These are phyloP conservation scores for Triticum monococcum DNA, from an alignment of 176 grass and related monocot species.

Conservation along the genomic window DNA sequence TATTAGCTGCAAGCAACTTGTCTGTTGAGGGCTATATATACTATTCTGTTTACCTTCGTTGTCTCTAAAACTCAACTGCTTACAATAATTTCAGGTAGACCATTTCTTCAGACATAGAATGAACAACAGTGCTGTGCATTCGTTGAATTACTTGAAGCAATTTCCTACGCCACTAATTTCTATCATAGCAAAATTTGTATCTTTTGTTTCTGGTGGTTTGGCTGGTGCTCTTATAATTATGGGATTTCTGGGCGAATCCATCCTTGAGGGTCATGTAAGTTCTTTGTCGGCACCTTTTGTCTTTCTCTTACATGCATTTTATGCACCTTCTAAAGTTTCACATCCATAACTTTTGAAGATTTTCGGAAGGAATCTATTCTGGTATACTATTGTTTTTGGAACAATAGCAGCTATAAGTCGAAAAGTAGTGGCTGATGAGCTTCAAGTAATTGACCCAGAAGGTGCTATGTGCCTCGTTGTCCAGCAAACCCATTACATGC, in stretches of 20 bases:
- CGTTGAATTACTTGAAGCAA: constrained; percentile 94
- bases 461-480: constrained; percentile 80
- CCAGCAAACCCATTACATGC: constrained; percentile 94
- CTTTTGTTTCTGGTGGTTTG: constrained; percentile 97
- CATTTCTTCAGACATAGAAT: constrained; percentile 97
- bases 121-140: constrained; percentile 83
- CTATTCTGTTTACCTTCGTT: neutral
- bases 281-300: neutral
- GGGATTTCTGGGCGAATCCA: constrained; percentile 86
- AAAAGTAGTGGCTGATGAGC: constrained; percentile 83
- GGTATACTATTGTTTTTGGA: constrained; percentile 98
- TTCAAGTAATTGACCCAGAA: constrained; percentile 94
- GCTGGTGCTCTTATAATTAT: constrained; percentile 90
- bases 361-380: constrained; percentile 93
- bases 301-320: neutral
- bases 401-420: constrained; percentile 94
- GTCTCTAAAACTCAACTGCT: constrained; percentile 3
- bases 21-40: neutral
- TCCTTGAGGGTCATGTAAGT: constrained; percentile 95
- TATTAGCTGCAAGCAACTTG: constrained; percentile 11
- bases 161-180: constrained; percentile 94
- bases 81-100: constrained; percentile 69
- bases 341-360: constrained; percentile 46
- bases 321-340: constrained; percentile 10
- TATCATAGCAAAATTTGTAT: constrained; percentile 92